Evolutionary conservation across 805 yeast genomes (phyloP), one percentile per base, ranked within the genome.

Genomic region (Blastobotrys attinorum): DNA sequence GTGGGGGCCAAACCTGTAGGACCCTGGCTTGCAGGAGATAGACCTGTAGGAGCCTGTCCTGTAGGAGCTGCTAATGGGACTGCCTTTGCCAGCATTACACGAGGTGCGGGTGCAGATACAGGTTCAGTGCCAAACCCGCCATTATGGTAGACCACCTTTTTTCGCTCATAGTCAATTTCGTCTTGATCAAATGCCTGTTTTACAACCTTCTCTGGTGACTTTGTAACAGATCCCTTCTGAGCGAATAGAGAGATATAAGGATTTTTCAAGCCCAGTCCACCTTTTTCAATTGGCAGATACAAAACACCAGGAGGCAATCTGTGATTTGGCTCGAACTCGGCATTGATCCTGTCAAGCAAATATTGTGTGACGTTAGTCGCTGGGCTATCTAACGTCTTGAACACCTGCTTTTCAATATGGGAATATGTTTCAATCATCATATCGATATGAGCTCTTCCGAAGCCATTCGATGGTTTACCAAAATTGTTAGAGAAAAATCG

Each of bases 161-260:
- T 5, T 3, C 20, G 15, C 13, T 32, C 7, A 11, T 32, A 32
- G 20, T 16, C 21, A 13, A 32, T 17, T 32, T 32, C 36, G 4
- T 32, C 36, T 4, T 32, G 3, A 22, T n/a, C 6, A 11, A 32
- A 32, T n/a, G 36, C 36, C 18, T 32, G 15, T 16, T 32, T 13
- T 10, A 32, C 13, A 17, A 15, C 10, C 21, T 32, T 32, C 10
- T 32, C 36, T 15, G 36, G 21, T 13, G 13, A 16, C 36, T 32
- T 15, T 17, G 15, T 6, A 4, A 32, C 18, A 22, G 8, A 16
- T 4, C 18, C 36, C 10, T 22, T 20, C 36, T 16, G 15, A 5
- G 36, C 36, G 18, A 32, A 17, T 4, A 32, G 21, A 15, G 36
- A 17, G 6, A 37, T 22, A 23, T 37, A 37, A 5, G 39, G 39